Evolutionary conservation across 2,329 filamentous ascomycete genomes (phyloP).

Genomic region (Metarhizium guizhouense): DNA sequence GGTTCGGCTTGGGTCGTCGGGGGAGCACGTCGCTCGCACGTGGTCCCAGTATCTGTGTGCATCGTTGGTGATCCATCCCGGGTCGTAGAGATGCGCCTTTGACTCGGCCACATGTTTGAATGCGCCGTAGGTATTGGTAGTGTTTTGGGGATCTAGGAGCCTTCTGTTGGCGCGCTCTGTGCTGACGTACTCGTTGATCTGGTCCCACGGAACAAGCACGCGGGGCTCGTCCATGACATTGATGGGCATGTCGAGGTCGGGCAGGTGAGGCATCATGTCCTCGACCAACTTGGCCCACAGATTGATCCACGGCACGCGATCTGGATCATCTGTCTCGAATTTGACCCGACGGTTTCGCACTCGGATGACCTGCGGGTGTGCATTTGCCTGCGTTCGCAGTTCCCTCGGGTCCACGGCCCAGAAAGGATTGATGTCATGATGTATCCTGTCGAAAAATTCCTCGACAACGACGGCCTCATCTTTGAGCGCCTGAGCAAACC

Average conservation of each 20-base stretch:
- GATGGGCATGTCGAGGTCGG: conserved; percentile 46
- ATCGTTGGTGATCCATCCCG: neutral
- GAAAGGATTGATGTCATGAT: conserved; percentile 51
- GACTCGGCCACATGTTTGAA: too few relatives aligned
- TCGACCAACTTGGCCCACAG: conserved; percentile 3
- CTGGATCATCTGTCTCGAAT: too few relatives aligned
- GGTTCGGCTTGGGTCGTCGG: neutral
- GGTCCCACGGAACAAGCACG: conserved; percentile 42
- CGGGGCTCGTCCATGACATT: conserved; percentile 43
- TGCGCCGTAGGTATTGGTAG: too few relatives aligned
- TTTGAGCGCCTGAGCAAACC: conserved; percentile 46
- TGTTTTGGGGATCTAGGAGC: too few relatives aligned
- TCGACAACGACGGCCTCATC: conserved; percentile 48
- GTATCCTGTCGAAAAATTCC: conserved; percentile 55
- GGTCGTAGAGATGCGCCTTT: conserved; percentile 10
- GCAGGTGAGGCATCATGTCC: conserved; percentile 27
- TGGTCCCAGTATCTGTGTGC: neutral
- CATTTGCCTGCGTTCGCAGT: neutral
- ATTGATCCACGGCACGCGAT: too few relatives aligned
- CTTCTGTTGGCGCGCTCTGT: conserved; percentile 21
- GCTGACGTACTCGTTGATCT: conserved; percentile 34
- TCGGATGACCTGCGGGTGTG: too few relatives aligned
- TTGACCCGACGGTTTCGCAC: too few relatives aligned
- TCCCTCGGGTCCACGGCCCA: conserved; percentile 35
- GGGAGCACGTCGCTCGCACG: neutral